Conservation (phyloP, 2,329 filamentous ascomycete species). For the Ceratocystis colombiana region DNA sequence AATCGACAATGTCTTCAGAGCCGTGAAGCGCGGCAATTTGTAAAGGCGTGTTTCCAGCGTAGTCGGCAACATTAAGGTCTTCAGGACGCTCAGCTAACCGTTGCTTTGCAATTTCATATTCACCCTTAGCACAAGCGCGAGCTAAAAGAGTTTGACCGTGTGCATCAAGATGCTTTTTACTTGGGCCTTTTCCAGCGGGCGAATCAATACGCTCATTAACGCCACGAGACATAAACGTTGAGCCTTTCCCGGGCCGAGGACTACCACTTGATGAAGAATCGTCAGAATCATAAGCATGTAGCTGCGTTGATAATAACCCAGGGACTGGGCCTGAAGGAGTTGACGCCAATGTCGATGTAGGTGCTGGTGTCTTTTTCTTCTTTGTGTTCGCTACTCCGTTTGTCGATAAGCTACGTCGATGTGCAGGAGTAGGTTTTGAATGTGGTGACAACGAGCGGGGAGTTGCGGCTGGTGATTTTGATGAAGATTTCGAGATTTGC, state of each 20-base stretch:
- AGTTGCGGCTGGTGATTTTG: conserved; percentile 13
- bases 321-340: background rate
- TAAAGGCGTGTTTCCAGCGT: conserved; percentile 90
- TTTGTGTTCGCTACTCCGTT: conserved; percentile 52
- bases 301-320: conserved; percentile 40
- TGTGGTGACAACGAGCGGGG: conserved; percentile 52
- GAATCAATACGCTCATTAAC: conserved; percentile 53
- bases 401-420: conserved; percentile 55
- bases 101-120: conserved; percentile 66
- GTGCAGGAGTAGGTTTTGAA: conserved; percentile 36
- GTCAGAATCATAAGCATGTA: conserved; percentile 57
- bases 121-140: conserved; percentile 78
- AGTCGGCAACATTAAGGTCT: conserved; percentile 80
- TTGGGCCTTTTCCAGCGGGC: conserved; percentile 56
- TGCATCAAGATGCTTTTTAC: conserved; percentile 82
- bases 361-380: conserved; percentile 53
- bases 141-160: conserved; percentile 86
- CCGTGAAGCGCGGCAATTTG: conserved; percentile 89
- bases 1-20: conserved; percentile 73
- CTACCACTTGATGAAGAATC: conserved; percentile 53
- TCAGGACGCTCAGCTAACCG: conserved; percentile 70
- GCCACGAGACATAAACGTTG: conserved; percentile 44
- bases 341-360: background rate
- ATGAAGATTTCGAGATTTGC: conserved; percentile 8
- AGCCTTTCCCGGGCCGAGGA: conserved; percentile 50